phyloP scores from a whole-genome alignment of 164 flowering plant genomes.

The Liquidambar formosana region DNA sequence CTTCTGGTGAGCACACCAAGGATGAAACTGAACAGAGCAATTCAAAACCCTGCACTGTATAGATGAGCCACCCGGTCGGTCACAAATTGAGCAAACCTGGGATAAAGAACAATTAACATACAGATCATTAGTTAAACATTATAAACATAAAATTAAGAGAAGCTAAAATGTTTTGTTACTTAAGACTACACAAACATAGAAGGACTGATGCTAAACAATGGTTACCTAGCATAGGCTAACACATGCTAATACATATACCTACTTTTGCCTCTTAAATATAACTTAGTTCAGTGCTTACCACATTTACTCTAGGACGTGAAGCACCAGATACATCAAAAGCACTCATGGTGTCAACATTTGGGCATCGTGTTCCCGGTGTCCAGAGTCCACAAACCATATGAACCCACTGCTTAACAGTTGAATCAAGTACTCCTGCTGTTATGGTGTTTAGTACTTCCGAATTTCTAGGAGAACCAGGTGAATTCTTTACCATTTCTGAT shows the following conservation, averaged over 20 bases:
- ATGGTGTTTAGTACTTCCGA: slow-evolving; percentile 39
- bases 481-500: slow-evolving; percentile 3
- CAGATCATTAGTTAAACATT: slow-evolving; percentile 3
- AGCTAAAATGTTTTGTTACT: background rate
- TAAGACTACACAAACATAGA: background rate
- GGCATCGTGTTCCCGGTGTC: slow-evolving; percentile 73
- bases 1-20: slow-evolving; percentile 80
- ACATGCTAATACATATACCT: background rate
- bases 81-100: slow-evolving; percentile 64
- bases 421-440: slow-evolving; percentile 47
- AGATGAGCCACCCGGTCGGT: slow-evolving; percentile 58
- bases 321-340: slow-evolving; percentile 73
- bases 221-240: background rate
- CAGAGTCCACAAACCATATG: slow-evolving; percentile 79
- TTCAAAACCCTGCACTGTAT: slow-evolving; percentile 50
- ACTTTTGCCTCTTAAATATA: background rate
- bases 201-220: background rate
- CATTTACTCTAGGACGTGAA: slow-evolving; percentile 27
- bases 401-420: slow-evolving; percentile 62
- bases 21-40: slow-evolving; percentile 56
- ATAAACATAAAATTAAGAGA: background rate
- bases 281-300: slow-evolving; percentile 29
- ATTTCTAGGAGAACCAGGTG: slow-evolving; percentile 11
- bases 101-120: slow-evolving; percentile 6
- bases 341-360: slow-evolving; percentile 72